These are phyloP conservation scores for Volvox carteri DNA, from an alignment of 163 green algal genomes.

Conservation along the genomic window DNA sequence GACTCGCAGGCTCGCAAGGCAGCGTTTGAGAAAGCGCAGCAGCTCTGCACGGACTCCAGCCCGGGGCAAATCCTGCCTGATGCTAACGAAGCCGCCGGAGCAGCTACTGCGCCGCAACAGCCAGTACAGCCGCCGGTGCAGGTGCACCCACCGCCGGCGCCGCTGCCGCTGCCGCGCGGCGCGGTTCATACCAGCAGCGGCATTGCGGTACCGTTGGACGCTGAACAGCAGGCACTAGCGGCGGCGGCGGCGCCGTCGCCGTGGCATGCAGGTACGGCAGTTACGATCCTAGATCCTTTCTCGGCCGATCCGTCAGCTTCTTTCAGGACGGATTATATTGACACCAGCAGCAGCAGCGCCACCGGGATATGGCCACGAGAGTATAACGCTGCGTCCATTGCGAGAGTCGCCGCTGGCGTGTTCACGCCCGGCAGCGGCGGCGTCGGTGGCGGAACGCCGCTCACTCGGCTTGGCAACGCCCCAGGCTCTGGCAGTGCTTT, in stretches of 20 bases:
- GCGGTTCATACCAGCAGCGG: neutral
- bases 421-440: neutral
- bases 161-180: neutral
- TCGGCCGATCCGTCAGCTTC: neutral
- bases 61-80: no score
- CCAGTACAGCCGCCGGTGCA: neutral
- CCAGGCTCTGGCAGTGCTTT: no score
- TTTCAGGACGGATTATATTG: neutral
- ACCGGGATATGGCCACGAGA: neutral
- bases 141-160: neutral
- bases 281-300: neutral
- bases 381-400: neutral
- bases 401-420: neutral
- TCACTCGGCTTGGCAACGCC: no score
- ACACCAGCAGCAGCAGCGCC: neutral
- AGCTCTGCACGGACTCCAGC: conserved; percentile 16
- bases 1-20: neutral
- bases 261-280: neutral
- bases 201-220: neutral
- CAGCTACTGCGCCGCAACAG: neutral
- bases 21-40: neutral
- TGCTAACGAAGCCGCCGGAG: no score
- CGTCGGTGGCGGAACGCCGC: neutral
- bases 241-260: neutral
- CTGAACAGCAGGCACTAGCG: neutral